These are phyloP conservation scores for Jamesozyma rosinii DNA, from an alignment of 805 yeast species.

Conservation along the genomic window DNA sequence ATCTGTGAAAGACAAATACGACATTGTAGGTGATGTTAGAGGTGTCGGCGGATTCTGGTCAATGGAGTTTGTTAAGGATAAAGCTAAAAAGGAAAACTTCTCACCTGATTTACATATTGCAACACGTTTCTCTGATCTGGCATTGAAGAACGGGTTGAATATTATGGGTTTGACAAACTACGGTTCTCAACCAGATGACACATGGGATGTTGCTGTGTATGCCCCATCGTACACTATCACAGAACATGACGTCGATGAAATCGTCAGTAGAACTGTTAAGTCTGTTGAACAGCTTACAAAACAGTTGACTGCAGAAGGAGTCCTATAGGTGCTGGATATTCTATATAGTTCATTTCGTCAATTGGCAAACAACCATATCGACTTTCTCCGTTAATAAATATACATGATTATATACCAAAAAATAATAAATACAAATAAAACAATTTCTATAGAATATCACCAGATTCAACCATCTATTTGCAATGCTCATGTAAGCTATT, in stretches of 20 bases:
- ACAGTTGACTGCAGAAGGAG: conserved; percentile 10
- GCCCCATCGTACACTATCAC: conserved; percentile 41
- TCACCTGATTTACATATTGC: conserved; percentile 33
- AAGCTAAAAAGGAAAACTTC: conserved; percentile 42
- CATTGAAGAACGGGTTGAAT: conserved; percentile 39
- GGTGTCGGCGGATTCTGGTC: conserved; percentile 57
- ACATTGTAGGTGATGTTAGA: conserved; percentile 49
- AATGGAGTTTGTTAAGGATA: conserved; percentile 48
- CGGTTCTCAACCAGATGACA: conserved; percentile 34
- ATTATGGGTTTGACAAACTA: conserved; percentile 35
- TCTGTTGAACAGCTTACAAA: conserved; percentile 32
- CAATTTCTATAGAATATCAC: no score
- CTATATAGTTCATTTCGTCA: no score
- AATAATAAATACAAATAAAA: no score
- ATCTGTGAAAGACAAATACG: conserved; percentile 27
- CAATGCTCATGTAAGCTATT: no score
- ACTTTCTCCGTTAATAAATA: no score
- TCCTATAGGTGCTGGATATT: no score
- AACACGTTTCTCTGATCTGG: conserved; percentile 26
- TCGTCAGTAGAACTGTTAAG: conserved; percentile 33
- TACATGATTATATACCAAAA: no score
- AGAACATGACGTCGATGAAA: conserved; percentile 35
- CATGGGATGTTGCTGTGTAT: conserved; percentile 36
- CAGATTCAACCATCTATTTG: no score
- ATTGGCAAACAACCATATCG: no score